Base-by-base conservation (phyloP, 2,329 filamentous ascomycete species). In the Exophiala sideris region DNA sequence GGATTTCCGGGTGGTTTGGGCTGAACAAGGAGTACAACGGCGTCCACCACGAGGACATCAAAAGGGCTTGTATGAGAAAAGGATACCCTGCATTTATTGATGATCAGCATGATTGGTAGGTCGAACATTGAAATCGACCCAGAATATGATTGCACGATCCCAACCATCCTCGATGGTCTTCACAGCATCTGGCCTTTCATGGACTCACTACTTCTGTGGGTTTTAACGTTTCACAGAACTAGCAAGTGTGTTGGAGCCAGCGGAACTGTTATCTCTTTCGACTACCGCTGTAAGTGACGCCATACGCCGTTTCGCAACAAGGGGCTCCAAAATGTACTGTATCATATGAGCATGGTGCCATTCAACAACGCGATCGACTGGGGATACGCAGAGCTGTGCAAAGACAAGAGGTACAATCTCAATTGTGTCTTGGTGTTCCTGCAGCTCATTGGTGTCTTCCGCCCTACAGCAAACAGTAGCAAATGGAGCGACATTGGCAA, bases 401-500 rank as follows among this genome's bases (percentile, higher is more conserved):
- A 55, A 36, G 47, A 54, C 38, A 49, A 41, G 32, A 46, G 35
- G 10, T 52, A 47, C 32, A 50, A 61, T 11, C 55, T 57, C 32
- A 55, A 20, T 10, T 59, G 59, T 35, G 41, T 61, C 14, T 51
- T 57, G 4, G 42, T 52, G 2, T 57, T 56, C 50, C 59, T 57
- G 3, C 54, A 58, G 21, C 44, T 61, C 6, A 44, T 61, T 10
- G 59, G 59, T 20, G 53, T 59, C 8, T 57, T 53, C 24, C 54
- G 54, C 40, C 59, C 59, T 1, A 54, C 51, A 11, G 54, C 42
- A 8, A 59, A 57, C 35, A 57, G 54, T 5, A 48, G 47, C 33
- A 56, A 59, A 35, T 53, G 52, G 52, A 61, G 54, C 34, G 59
- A 61, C 44, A 59, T 59, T 20, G 59, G 59, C 2, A 56, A 61